A percentile compares a stretch with the other conserved stretches of the same genome.
Conservation (phyloP, 345 rosid genomes). For the Erysimum cheiranthoides region DNA sequence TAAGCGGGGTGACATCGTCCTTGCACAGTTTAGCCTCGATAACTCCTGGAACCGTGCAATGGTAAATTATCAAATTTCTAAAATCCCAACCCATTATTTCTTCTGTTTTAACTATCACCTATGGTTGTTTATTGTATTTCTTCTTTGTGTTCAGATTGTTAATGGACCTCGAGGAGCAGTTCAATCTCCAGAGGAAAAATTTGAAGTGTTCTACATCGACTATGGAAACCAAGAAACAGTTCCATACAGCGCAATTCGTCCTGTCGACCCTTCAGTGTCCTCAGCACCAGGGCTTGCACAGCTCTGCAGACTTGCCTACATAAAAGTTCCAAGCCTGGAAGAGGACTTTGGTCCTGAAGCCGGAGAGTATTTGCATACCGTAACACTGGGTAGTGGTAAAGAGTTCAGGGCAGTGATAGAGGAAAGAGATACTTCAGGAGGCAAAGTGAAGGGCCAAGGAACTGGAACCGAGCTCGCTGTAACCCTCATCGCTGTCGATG, state of each 20-base stretch:
- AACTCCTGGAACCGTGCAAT: slow-evolving; percentile 98
- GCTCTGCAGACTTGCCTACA: slow-evolving; percentile 89
- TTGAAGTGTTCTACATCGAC: slow-evolving; percentile 95
- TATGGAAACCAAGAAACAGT: slow-evolving; percentile 95
- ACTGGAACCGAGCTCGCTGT: slow-evolving; percentile 75
- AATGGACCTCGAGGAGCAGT: slow-evolving; percentile 80
- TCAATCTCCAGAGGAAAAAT: slow-evolving; percentile 70
- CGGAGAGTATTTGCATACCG: slow-evolving; percentile 73
- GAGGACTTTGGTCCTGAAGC: slow-evolving; percentile 91
- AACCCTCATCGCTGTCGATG: slow-evolving; percentile 73
- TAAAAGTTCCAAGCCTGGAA: slow-evolving; percentile 82
- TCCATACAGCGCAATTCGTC: slow-evolving; percentile 72
- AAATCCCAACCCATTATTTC: neutral
- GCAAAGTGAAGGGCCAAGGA: slow-evolving; percentile 94
- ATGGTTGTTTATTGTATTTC: slow-evolving; percentile 20
- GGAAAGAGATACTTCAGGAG: slow-evolving; percentile 88
- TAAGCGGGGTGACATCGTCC: slow-evolving; percentile 86
- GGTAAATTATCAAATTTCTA: slow-evolving; percentile 56
- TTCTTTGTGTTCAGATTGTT: slow-evolving; percentile 64
- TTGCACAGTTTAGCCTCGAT: slow-evolving; percentile 94
- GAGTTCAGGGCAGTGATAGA: slow-evolving; percentile 82
- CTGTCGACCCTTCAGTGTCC: slow-evolving; percentile 76
- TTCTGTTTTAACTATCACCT: slow-evolving; percentile 2
- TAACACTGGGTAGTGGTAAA: slow-evolving; percentile 62
- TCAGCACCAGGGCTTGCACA: slow-evolving; percentile 86